Evolutionary conservation across 805 yeast genomes (phyloP), one percentile per base, ranked within the genome.

Genomic region (Ogataea glucozyma): DNA sequence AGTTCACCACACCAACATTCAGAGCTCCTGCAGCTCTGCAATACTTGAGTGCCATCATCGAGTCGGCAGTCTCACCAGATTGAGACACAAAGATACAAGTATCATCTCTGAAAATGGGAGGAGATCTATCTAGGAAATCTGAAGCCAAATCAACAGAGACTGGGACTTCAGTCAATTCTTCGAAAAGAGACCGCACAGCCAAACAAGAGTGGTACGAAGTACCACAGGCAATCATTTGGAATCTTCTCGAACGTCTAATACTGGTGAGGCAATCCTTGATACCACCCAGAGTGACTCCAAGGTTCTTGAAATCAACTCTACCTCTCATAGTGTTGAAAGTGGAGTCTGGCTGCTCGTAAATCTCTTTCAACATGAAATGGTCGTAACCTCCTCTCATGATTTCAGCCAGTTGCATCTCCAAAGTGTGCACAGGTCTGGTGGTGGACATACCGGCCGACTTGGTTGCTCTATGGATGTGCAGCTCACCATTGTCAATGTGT

Each of bases 291-390:
- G 78, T 85, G 54, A 93, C 85, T 31, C 70, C 72, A 56, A 76
- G 75, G 64, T 83, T 82, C 33, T 82, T 89, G 61, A 93, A 93
- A 68, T 93, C 98, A 49, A 93, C 76, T 75, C 99, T 88, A 62
- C 99, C 99, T 75, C 99, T 85, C 99, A 93, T 93, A 39, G 99
- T 93, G 73, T 93, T 93, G 66, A 90, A 85, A 39, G 97, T 85
- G 3, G 98, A 90, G 62, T 93, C 99, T 27, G 99, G 99, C 72
- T 93, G 99, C 70, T 93, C 99, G 62, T 85, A 88, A 56, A 93
- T 93, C 72, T 93, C 99, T 76, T 93, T 93, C 71, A 89, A 95
- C 99, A 93, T 93, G 69, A 91, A 93, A 71, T 93, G 99, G 56
- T 79, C 82, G 72, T 85, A 91, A 50, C 87, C 85, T 59, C 99